A percentile compares a stretch with the other conserved stretches of the same genome.
Evolutionary conservation across 176 grass and related monocot genomes (phyloP).

Genomic region (Carex littledalei): DNA sequence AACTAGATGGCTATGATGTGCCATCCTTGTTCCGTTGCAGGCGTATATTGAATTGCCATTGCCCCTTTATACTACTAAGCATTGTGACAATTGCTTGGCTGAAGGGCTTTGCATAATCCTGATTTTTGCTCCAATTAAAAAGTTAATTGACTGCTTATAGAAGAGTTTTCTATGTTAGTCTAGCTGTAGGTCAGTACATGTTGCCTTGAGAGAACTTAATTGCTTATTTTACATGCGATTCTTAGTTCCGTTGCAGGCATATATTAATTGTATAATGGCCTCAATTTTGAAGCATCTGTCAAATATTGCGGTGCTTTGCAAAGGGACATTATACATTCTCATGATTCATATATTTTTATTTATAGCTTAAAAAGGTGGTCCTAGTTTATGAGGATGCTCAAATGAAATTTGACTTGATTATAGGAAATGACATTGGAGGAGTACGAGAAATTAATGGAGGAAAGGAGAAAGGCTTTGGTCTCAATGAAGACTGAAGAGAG

Average conservation of each 20-base stretch:
- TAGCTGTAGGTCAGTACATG: not conserved
- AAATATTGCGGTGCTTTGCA: not conserved
- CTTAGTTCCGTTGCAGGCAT: constrained; percentile 36
- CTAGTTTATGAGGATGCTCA: not conserved
- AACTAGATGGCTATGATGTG: not conserved
- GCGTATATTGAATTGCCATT: not conserved
- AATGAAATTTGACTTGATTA: not conserved
- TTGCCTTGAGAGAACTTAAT: constrained; percentile 30
- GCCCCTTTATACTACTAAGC: not conserved
- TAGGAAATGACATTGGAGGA: constrained; percentile 78
- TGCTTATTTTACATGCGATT: constrained; percentile 18
- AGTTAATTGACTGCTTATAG: not conserved
- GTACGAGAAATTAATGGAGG: constrained; percentile 67
- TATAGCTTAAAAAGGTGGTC: not conserved
- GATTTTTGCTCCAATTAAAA: not conserved
- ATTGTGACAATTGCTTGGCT: not conserved
- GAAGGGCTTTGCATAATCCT: not conserved
- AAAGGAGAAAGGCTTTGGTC: constrained; percentile 59
- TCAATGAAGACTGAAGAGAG: constrained; percentile 46
- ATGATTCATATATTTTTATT: not conserved
- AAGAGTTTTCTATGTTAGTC: not conserved
- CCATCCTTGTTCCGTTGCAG: constrained; percentile 15
- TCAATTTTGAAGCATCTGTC: not conserved
- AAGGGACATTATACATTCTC: not conserved
- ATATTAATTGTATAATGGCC: constrained; percentile 12